These are phyloP conservation scores for Cercospora brassicicola DNA, from an alignment of 2,329 filamentous ascomycete genomes.

Conservation along the genomic window DNA sequence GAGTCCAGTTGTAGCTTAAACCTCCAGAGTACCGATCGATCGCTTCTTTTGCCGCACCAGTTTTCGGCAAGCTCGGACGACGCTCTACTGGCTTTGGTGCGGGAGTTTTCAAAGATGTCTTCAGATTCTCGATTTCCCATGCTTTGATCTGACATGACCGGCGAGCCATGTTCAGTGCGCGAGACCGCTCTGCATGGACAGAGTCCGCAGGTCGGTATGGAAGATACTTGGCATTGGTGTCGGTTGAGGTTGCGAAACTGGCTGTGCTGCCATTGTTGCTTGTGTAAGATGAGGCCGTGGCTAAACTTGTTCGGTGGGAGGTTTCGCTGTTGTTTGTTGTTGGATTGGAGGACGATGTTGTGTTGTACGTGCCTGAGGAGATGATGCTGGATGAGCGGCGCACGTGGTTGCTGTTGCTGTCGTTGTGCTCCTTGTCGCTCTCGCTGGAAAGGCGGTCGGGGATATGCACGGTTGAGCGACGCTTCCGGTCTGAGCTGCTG, in stretches of 20 bases:
- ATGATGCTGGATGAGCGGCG: slow-evolving; percentile 33
- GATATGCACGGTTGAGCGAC: slow-evolving; percentile 24
- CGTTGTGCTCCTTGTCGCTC: slow-evolving; percentile 26
- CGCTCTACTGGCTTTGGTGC: neutral
- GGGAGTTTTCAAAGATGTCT: neutral
- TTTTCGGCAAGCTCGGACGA: slow-evolving; percentile 2
- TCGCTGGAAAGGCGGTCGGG: slow-evolving; percentile 28
- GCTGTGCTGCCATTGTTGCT: slow-evolving; percentile 17
- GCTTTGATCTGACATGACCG: slow-evolving; percentile 19
- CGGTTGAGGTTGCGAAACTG: slow-evolving; percentile 15
- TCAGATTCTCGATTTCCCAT: slow-evolving; percentile 9
- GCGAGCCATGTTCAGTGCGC: slow-evolving; percentile 27
- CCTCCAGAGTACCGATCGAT: slow-evolving; percentile 42
- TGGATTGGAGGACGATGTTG: slow-evolving; percentile 25
- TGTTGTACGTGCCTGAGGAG: slow-evolving; percentile 31
- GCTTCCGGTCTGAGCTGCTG: slow-evolving; percentile 20
- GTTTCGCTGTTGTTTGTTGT: slow-evolving; percentile 20
- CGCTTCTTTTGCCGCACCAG: slow-evolving; percentile 10
- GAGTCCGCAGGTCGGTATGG: slow-evolving; percentile 32
- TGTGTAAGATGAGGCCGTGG: slow-evolving; percentile 3
- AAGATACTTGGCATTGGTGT: slow-evolving; percentile 20
- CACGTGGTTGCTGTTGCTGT: slow-evolving; percentile 20
- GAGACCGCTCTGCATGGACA: slow-evolving; percentile 30
- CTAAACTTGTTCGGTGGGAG: slow-evolving; percentile 4
- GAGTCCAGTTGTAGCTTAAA: slow-evolving; percentile 41